These are phyloP conservation scores for Hygrophoropsis aurantiaca DNA, from an alignment of 768 basidiomycete genomes.

Conservation along the genomic window DNA sequence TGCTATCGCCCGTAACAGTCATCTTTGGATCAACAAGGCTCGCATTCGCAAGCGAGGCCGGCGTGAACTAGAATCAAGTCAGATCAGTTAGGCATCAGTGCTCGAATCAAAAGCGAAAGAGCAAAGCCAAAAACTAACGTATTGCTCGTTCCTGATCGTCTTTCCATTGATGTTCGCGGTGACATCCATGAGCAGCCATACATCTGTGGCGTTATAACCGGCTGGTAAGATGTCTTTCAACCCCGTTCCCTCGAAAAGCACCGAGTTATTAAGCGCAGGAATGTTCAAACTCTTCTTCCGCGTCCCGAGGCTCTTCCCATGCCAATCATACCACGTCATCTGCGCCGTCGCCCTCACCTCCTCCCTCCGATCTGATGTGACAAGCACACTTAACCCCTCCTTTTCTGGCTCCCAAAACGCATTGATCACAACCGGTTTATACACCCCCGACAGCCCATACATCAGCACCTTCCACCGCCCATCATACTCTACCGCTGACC, in stretches of 20 bases:
- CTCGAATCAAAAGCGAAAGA: neutral
- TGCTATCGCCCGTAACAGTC: constrained; percentile 23
- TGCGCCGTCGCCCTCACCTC: constrained; percentile 44
- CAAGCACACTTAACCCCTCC: constrained; percentile 47
- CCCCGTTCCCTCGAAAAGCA: constrained; percentile 41
- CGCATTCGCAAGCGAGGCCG: constrained; percentile 45
- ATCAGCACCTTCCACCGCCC: constrained; percentile 62
- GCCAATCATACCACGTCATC: constrained; percentile 61
- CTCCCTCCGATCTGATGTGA: constrained; percentile 52
- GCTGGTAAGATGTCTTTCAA: constrained; percentile 44
- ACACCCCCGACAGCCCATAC: constrained; percentile 46
- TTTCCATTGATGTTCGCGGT: constrained; percentile 42
- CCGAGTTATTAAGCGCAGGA: constrained; percentile 50
- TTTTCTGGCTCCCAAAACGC: constrained; percentile 56
- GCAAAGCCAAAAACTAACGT: constrained; percentile 46
- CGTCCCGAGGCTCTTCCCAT: constrained; percentile 39
- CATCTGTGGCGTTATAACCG: constrained; percentile 39
- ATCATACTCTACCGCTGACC: constrained; percentile 56
- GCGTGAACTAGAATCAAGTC: constrained; percentile 44
- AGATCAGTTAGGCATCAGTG: constrained; percentile 5
- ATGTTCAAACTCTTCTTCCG: constrained; percentile 39
- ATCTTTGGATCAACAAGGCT: constrained; percentile 52
- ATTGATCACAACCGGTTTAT: constrained; percentile 48
- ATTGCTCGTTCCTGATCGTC: constrained; percentile 50
- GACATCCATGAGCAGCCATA: constrained; percentile 52